Evolutionary conservation across 2,329 filamentous ascomycete genomes (phyloP).

Genomic region (Penicillium rolfsii): DNA sequence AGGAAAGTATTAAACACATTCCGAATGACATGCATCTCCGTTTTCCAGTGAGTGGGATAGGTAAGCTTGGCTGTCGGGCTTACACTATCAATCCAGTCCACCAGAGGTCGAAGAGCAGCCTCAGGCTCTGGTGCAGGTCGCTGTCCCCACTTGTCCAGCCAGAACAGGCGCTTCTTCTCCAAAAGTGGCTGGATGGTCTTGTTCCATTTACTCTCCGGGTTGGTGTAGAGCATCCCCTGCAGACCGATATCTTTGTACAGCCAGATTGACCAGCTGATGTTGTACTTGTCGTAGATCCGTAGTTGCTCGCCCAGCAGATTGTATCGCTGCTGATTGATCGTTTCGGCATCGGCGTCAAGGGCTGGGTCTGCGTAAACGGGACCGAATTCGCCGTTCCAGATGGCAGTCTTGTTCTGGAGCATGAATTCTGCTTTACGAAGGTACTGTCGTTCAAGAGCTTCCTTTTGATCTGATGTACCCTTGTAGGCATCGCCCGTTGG

Average conservation of each 20-base stretch:
- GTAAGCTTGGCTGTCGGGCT: conserved; percentile 46
- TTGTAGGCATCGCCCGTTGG: conserved; percentile 46
- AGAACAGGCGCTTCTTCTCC: conserved; percentile 58
- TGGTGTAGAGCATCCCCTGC: conserved; percentile 59
- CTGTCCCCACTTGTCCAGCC: conserved; percentile 61
- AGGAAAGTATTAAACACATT: conserved; percentile 54
- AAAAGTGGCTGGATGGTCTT: conserved; percentile 56
- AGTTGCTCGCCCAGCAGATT: conserved; percentile 54
- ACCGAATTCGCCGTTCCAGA: conserved; percentile 60
- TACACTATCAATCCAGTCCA: conserved; percentile 50
- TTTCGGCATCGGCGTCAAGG: conserved; percentile 38
- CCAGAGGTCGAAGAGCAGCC: conserved; percentile 48
- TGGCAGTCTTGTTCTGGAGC: conserved; percentile 45
- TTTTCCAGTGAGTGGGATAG: conserved; percentile 56
- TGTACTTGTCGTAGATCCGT: conserved; percentile 56
- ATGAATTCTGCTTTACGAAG: conserved; percentile 55
- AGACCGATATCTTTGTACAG: conserved; percentile 62
- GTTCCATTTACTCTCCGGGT: conserved; percentile 55
- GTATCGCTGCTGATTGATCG: conserved; percentile 51
- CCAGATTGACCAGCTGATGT: conserved; percentile 64
- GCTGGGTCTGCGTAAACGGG: conserved; percentile 45
- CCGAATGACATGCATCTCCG: conserved; percentile 54
- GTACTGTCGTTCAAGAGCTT: conserved; percentile 48
- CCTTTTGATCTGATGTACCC: conserved; percentile 48
- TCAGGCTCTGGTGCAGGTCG: conserved; percentile 49